These are phyloP conservation scores for Grigorovia jiainica DNA, from an alignment of 805 yeast genomes.

Conservation along the genomic window DNA sequence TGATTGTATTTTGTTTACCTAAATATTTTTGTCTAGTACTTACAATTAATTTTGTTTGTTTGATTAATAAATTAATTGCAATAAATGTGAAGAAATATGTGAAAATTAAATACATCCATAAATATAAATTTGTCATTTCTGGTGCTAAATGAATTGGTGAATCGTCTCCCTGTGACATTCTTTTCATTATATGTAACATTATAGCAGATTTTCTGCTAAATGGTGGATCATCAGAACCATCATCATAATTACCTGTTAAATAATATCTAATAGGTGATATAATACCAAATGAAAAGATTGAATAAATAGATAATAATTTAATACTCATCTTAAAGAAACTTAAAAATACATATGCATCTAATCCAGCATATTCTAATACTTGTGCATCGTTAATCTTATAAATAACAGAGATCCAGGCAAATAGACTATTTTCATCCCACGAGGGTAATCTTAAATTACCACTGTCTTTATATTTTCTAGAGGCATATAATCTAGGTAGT, in stretches of 20 bases:
- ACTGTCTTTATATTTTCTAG: conserved; percentile 41
- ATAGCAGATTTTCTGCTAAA: background rate
- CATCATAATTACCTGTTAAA: conserved; percentile 73
- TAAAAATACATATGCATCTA: conserved; percentile 87
- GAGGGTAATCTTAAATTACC: conserved; percentile 22
- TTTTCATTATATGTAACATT: background rate
- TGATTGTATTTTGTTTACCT: conserved; percentile 79
- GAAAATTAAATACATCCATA: conserved; percentile 80
- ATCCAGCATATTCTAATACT: conserved; percentile 79
- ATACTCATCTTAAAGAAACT: conserved; percentile 88
- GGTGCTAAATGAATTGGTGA: conserved; percentile 19
- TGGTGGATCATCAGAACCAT: conserved; percentile 34
- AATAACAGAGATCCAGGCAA: conserved; percentile 75
- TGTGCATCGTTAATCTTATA: conserved; percentile 61
- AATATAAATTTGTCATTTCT: conserved; percentile 44
- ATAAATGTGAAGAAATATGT: conserved; percentile 76
- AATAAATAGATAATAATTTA: conserved; percentile 51
- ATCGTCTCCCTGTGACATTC: conserved; percentile 18
- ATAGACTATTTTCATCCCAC: conserved; percentile 38
- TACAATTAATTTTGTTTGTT: conserved; percentile 67
- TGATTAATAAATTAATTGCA: conserved; percentile 48
- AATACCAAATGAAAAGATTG: conserved; percentile 59
- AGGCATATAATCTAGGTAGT: conserved; percentile 79
- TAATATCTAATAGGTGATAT: conserved; percentile 80
- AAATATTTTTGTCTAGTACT: conserved; percentile 68